Evolutionary conservation across 352 stramenopile genomes (phyloP), one percentile per base, ranked within the genome.

Genomic region (Elongisporangium senticosum): DNA sequence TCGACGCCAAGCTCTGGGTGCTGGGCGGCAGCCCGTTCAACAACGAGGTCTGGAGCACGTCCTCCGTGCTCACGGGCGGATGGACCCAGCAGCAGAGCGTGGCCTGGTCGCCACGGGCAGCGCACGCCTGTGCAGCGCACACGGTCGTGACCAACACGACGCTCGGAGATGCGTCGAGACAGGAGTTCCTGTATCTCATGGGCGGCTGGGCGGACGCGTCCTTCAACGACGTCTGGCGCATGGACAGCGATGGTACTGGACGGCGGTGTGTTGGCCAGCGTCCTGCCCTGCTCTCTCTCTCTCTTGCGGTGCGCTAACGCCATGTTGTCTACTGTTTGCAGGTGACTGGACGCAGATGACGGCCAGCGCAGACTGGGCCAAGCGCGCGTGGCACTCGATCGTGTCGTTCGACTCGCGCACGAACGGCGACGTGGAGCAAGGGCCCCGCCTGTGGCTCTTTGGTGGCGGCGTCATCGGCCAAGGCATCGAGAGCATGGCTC

Each of bases 11-110:
- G 24, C 51, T 92, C 4, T 91, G 78, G 67, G 61, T 94, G 19
- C 66, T 92, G n/a, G 84, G 82, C 8, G 84, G 84, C 1, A 91
- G 73, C 61, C 84, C 84, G n/a, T 59, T 91, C 15, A 90, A 84
- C 59, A 91, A 90, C 63, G 75, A 90, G 15, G 80, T 94, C 40
- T 94, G 83, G 82, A 84, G 69, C 4, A 87, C 84, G 0, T 56
- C 69, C 0, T 91, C 82, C 0, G 63, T 90, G n/a, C 56, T 91
- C 15, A 59, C 56, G 37, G 77, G 82, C 51, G 39, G 54, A 2
- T 91, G 82, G 84, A 59, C 58, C 19, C 72, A 82, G 49, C 70
- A 90, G 20, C 22, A 47, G 4, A 55, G 64, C 20, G 77, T 76
- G 7, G 72, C 77, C 0, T 93, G 84, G 81, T 62, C 69, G 2